Evolutionary conservation across 108 stramenopile species (phyloP).

Genomic region (Cyclostephanos tholiformis): DNA sequence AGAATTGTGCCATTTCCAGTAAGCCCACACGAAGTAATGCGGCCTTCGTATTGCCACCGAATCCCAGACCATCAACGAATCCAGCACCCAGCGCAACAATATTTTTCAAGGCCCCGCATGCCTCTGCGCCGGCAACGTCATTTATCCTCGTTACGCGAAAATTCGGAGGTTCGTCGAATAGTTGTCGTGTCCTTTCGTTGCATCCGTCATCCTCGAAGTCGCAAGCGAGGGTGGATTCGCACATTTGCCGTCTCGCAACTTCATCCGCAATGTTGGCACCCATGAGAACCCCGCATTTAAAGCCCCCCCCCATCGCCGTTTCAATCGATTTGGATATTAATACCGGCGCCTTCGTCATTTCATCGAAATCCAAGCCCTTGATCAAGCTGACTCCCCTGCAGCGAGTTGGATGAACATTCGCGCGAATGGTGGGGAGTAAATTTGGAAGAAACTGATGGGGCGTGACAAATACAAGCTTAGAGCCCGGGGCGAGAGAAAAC

Average conservation of each 20-base stretch:
- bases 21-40: constrained; percentile 90
- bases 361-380: constrained; percentile 83
- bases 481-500: neutral
- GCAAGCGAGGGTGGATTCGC: constrained; percentile 94
- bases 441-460: constrained; percentile 93
- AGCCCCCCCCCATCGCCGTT: constrained; percentile 70
- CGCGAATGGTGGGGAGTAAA: constrained; percentile 75
- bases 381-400: constrained; percentile 88
- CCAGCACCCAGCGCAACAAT: constrained; percentile 96
- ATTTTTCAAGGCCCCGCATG: constrained; percentile 97
- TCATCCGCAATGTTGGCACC: constrained; percentile 97
- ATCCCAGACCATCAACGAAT: constrained; percentile 90
- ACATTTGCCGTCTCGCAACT: constrained; percentile 91
- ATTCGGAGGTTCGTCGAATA: constrained; percentile 77
- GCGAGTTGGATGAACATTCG: constrained; percentile 57
- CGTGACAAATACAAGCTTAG: constrained; percentile 85
- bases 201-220: constrained; percentile 63
- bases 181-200: constrained; percentile 73
- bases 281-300: constrained; percentile 93
- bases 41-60: constrained; percentile 97
- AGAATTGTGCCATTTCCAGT: constrained; percentile 90
- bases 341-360: constrained; percentile 63
- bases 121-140: constrained; percentile 92
- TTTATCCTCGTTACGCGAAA: constrained; percentile 90
- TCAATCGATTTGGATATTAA: constrained; percentile 78